Percentiles rank a stretch among this genome's conserved stretches.
These are phyloP conservation scores for Pythium pectinolyticum DNA, from an alignment of 352 stramenopile species.

Conservation along the genomic window DNA sequence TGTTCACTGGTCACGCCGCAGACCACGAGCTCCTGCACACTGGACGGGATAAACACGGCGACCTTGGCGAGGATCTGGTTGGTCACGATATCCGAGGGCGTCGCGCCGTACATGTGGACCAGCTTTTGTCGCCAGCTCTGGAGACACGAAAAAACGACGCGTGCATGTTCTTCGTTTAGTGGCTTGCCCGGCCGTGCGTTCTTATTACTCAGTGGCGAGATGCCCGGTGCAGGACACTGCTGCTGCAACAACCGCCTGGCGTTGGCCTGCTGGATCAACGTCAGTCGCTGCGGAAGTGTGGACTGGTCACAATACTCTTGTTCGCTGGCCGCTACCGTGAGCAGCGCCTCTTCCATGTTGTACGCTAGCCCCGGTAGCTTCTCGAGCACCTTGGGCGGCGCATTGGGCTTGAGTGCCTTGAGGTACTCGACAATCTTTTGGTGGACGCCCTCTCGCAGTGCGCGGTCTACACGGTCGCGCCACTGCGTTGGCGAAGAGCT, in stretches of 20 bases:
- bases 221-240: constrained; percentile 28
- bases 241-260: constrained; percentile 65
- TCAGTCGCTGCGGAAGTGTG: constrained; percentile 93
- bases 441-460: constrained; percentile 48
- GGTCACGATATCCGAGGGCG: constrained; percentile 71
- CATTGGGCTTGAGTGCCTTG: constrained; percentile 92
- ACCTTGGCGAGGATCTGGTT: constrained; percentile 76
- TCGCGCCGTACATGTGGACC: constrained; percentile 67
- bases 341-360: constrained; percentile 95
- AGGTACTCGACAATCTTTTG: constrained; percentile 90
- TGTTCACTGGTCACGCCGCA: constrained; percentile 52
- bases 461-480: constrained; percentile 30
- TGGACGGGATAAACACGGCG: constrained; percentile 55
- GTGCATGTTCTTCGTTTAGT: constrained; percentile 59
- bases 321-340: constrained; percentile 72
- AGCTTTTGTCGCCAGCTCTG: constrained; percentile 81
- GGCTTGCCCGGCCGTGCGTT: constrained; percentile 25
- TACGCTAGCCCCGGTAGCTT: constrained; percentile 95
- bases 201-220: constrained; percentile 25
- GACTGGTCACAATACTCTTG: constrained; percentile 91
- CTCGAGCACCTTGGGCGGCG: constrained; percentile 92
- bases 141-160: constrained; percentile 64
- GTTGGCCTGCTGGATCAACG: constrained; percentile 76
- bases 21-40: constrained; percentile 50
- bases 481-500: constrained; percentile 24